Evolutionary conservation across 306 rosid genomes (phyloP).

Genomic region (Ammopiptanthus mongolicus): DNA sequence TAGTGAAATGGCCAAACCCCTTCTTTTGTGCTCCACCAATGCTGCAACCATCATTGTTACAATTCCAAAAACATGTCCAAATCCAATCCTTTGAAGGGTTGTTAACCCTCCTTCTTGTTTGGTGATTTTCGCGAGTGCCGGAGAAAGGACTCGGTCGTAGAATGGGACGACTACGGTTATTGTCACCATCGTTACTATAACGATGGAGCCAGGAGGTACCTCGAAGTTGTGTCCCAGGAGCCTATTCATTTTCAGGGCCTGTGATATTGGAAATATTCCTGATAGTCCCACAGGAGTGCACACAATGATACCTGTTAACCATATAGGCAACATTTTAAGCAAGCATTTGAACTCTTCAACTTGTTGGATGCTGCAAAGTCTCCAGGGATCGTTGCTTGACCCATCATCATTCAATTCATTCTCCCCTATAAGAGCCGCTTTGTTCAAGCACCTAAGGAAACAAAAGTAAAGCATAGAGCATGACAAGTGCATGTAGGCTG

Average conservation of each 20-base stretch:
- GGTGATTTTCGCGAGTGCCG: conserved; percentile 12
- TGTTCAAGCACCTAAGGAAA: conserved; percentile 37
- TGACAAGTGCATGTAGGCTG: too few species aligned
- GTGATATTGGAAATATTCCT: conserved; percentile 32
- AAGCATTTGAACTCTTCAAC: conserved; percentile 45
- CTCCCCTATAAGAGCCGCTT: conserved; percentile 33
- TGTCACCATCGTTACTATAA: conserved; percentile 5
- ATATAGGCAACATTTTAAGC: conserved; percentile 27
- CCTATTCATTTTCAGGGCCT: conserved; percentile 36
- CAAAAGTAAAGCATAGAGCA: background rate
- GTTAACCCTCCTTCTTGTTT: conserved; percentile 26
- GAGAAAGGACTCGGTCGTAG: conserved; percentile 8
- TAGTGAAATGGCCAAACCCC: background rate
- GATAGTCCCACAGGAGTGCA: conserved; percentile 24
- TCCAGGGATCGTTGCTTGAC: conserved; percentile 28
- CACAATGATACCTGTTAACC: conserved; percentile 30
- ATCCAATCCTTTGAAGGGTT: conserved; percentile 20
- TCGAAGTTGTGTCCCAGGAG: background rate
- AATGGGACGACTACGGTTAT: background rate
- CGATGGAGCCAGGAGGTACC: conserved; percentile 14
- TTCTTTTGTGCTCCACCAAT: conserved; percentile 11
- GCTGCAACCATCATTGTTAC: conserved; percentile 4
- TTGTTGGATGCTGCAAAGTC: conserved; percentile 39
- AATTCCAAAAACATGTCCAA: background rate
- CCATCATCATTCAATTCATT: conserved; percentile 31